A percentile compares a stretch with the other conserved stretches of the same genome.
phyloP scores from a whole-genome alignment of 805 yeast species.

The Yarrowia yakushimensis region DNA sequence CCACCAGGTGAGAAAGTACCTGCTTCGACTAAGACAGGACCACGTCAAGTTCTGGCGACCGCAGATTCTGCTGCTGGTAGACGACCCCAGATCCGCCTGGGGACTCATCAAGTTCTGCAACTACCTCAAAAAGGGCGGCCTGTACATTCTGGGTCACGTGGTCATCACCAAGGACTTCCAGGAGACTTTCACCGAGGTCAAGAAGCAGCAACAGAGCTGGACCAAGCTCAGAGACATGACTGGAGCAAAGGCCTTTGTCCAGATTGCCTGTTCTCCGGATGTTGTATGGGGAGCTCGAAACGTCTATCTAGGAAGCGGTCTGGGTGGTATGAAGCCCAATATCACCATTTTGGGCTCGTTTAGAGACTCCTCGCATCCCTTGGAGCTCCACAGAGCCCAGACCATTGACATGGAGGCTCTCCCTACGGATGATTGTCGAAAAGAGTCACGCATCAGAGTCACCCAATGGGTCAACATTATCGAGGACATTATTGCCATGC shows the following conservation, averaged over 20 bases:
- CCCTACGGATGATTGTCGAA: constrained; percentile 77
- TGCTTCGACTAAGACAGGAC: constrained; percentile 76
- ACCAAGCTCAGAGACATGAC: constrained; percentile 70
- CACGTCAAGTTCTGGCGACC: constrained; percentile 99
- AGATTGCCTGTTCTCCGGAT: constrained; percentile 80
- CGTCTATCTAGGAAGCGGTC: constrained; percentile 85
- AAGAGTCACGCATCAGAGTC: constrained; percentile 64
- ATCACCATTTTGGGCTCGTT: constrained; percentile 89
- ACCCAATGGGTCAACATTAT: constrained; percentile 88
- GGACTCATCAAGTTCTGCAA: constrained; percentile 88
- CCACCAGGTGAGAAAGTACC: constrained; percentile 92
- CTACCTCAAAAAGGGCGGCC: constrained; percentile 91
- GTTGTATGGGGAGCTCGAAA: constrained; percentile 95
- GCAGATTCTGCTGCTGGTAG: constrained; percentile 81
- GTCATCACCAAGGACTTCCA: constrained; percentile 63
- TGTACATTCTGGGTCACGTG: constrained; percentile 90
- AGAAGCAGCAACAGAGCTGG: constrained; percentile 79
- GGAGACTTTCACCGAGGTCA: constrained; percentile 62
- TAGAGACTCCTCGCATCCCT: constrained; percentile 47
- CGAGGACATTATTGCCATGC: constrained; percentile 85
- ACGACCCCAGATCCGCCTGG: constrained; percentile 91
- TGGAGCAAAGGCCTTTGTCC: constrained; percentile 88
- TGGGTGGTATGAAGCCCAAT: constrained; percentile 98
- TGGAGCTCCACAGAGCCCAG: constrained; percentile 27
- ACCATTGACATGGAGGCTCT: constrained; percentile 43